Conservation (phyloP, 2,329 filamentous ascomycete genomes). For the Huntiella omanensis region DNA sequence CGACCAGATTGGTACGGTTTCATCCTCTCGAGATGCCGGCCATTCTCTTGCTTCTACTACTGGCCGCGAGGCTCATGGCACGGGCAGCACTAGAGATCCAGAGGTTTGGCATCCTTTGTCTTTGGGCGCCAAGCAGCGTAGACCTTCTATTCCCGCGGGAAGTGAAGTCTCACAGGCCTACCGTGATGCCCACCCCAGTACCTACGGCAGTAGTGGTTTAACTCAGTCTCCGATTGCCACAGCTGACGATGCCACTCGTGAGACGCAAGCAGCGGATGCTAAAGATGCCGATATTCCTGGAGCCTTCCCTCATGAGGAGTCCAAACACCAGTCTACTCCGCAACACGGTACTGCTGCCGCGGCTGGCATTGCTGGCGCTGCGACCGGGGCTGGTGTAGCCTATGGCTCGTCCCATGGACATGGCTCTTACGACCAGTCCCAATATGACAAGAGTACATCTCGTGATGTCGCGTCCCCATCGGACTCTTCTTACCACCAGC, state of each 20-base stretch:
- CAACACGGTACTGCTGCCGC: slow-evolving; percentile 2
- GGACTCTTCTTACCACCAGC: too few relatives aligned
- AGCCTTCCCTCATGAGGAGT: slow-evolving; percentile 2
- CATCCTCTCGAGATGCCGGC: not conserved
- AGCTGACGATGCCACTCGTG: not conserved
- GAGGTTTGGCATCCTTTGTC: slow-evolving; percentile 4
- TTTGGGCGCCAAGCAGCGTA: slow-evolving; percentile 1
- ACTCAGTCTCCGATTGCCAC: not conserved
- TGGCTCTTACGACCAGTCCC: too few relatives aligned
- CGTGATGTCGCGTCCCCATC: too few relatives aligned
- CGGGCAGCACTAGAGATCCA: not conserved
- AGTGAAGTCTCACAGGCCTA: slow-evolving; percentile 1
- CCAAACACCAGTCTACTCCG: not conserved
- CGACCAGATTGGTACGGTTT: not conserved
- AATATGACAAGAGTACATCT: too few relatives aligned
- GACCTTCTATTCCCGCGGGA: not conserved
- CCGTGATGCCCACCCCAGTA: not conserved
- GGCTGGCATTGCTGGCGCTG: not conserved
- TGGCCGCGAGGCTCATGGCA: not conserved
- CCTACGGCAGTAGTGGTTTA: not conserved
- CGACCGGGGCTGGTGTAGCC: not conserved
- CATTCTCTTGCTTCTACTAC: not conserved
- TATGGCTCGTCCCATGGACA: not conserved
- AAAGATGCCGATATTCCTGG: slow-evolving; percentile 6
- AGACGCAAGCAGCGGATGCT: not conserved